Conservation (phyloP, 768 basidiomycete species). For the Mycena rebaudengoi region DNA sequence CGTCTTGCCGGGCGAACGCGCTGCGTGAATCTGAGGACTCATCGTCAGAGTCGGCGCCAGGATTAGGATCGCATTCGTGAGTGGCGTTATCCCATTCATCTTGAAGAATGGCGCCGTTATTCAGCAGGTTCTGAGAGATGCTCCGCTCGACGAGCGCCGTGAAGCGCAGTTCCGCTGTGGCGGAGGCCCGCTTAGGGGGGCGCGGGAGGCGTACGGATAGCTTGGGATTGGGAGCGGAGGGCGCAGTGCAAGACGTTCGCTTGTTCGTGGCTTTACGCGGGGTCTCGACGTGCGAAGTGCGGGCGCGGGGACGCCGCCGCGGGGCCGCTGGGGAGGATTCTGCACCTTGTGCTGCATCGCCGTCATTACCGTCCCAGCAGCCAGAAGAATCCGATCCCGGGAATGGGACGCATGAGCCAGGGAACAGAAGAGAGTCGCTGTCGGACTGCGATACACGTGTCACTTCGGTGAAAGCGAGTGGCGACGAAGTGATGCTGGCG, state of each 20-base stretch:
- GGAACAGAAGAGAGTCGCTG: neutral
- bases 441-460: too few species aligned
- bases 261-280: neutral
- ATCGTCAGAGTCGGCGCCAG: too few species aligned
- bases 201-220: neutral
- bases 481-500: neutral
- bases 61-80: neutral
- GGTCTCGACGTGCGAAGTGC: constrained; percentile 17
- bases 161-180: neutral
- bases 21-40: too few species aligned
- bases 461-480: neutral
- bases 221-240: neutral
- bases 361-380: neutral
- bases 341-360: neutral
- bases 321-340: neutral
- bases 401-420: constrained; percentile 4
- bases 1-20: constrained; percentile 1
- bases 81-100: neutral
- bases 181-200: neutral
- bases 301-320: constrained; percentile 12
- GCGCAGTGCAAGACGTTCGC: neutral
- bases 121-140: neutral
- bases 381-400: neutral
- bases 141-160: constrained; percentile 17
- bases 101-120: neutral